Percentiles rank a stretch among this genome's conserved stretches.
phyloP scores from a whole-genome alignment of 73 alveolate genomes.

The Tetrahymena malaccensis region DNA sequence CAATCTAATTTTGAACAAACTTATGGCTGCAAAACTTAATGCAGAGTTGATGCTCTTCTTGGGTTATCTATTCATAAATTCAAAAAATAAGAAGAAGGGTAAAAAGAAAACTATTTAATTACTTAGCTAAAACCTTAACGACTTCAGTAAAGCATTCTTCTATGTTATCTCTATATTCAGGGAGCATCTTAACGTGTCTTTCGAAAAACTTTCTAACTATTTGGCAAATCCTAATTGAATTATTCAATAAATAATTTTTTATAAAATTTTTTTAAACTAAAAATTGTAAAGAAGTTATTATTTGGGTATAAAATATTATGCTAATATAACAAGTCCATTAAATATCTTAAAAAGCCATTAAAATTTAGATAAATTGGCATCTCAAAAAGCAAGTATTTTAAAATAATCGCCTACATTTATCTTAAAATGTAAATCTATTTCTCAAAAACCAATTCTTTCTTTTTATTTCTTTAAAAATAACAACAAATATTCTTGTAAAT shows the following conservation, averaged over 20 bases:
- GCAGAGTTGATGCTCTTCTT: neutral
- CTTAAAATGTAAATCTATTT: too few species aligned
- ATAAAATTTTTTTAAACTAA: too few species aligned
- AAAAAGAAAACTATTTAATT: neutral
- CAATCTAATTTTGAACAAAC: neutral
- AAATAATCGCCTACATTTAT: too few species aligned
- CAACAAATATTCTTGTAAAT: too few species aligned
- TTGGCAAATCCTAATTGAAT: neutral
- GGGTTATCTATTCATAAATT: neutral
- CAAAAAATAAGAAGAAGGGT: neutral
- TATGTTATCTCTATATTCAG: neutral
- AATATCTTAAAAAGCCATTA: too few species aligned
- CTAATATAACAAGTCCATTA: too few species aligned
- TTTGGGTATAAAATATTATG: too few species aligned
- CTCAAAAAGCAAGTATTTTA: too few species aligned
- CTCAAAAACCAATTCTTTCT: too few species aligned
- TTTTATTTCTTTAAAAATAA: too few species aligned
- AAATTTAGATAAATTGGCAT: too few species aligned
- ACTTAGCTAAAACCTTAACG: neutral
- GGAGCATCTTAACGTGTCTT: neutral
- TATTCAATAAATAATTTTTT: neutral
- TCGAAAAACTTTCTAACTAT: neutral
- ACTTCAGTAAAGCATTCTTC: neutral
- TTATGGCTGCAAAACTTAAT: neutral
- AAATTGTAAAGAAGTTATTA: too few species aligned